A percentile compares a stretch with the other conserved stretches of the same genome.
Conservation (phyloP, 306 rosid genomes). For the Heteromeles arbutifolia region DNA sequence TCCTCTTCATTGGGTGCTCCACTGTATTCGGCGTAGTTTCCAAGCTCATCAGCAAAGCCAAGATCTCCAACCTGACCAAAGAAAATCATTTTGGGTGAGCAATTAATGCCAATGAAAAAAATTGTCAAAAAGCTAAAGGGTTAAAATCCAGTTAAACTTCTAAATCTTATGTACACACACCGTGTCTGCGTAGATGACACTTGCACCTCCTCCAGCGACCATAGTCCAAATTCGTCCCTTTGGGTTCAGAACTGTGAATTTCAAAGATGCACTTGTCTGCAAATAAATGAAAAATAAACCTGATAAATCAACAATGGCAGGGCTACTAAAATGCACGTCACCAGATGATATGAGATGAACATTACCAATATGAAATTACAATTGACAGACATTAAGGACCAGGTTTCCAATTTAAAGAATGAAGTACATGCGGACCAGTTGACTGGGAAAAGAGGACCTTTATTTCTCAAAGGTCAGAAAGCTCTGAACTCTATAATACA, state of each 20-base stretch:
- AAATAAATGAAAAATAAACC: constrained; percentile 7
- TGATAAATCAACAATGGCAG: neutral
- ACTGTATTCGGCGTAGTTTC: constrained; percentile 95
- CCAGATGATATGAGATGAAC: neutral
- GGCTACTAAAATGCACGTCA: neutral
- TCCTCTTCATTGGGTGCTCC: constrained; percentile 99
- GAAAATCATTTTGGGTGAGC: neutral
- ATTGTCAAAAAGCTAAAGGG: neutral
- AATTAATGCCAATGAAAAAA: constrained; percentile 4
- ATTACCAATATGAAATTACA: neutral
- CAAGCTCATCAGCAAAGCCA: constrained; percentile 89
- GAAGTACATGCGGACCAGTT: neutral
- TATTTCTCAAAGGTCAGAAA: neutral
- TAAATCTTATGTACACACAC: constrained; percentile 31
- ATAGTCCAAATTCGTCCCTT: constrained; percentile 95
- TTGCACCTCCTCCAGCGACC: constrained; percentile 99
- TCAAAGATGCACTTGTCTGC: constrained; percentile 94
- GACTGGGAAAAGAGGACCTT: neutral
- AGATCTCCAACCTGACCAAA: constrained; percentile 83
- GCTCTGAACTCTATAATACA: neutral
- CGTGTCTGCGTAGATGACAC: constrained; percentile 96
- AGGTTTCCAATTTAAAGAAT: neutral
- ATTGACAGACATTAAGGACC: neutral
- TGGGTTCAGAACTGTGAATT: constrained; percentile 92
- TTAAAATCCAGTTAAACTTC: constrained; percentile 13